phyloP scores from a whole-genome alignment of 179 eudicot genomes.

The Amaranthus tricolor region DNA sequence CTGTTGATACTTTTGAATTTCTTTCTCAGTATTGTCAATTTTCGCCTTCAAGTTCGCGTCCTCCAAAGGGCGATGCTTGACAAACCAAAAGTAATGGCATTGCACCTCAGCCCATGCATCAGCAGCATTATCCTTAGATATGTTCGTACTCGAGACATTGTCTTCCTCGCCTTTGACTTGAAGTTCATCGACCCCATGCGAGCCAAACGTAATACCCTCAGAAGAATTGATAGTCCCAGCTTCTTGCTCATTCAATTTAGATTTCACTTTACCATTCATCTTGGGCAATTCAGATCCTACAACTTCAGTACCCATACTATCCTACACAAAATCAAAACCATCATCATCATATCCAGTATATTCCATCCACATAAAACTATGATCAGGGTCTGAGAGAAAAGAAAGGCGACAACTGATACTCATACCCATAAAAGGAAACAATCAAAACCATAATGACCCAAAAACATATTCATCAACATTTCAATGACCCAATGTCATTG shows the following conservation, averaged over 20 bases:
- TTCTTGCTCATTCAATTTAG: slow-evolving; percentile 34
- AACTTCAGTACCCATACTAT: slow-evolving; percentile 47
- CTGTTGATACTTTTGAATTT: slow-evolving; percentile 45
- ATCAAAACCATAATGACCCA: too few relatives aligned
- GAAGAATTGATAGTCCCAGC: slow-evolving; percentile 35
- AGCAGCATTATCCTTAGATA: slow-evolving; percentile 62
- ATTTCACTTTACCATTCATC: slow-evolving; percentile 39
- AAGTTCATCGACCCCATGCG: slow-evolving; percentile 50
- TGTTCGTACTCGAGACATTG: slow-evolving; percentile 31
- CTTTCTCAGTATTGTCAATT: slow-evolving; percentile 56
- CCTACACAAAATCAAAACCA: slow-evolving; percentile 19
- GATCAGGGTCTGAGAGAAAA: neutral
- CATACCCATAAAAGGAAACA: too few relatives aligned
- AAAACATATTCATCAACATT: neutral
- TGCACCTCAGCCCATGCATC: slow-evolving; percentile 60
- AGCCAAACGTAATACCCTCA: slow-evolving; percentile 58
- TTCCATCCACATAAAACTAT: too few relatives aligned
- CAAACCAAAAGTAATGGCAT: slow-evolving; percentile 57
- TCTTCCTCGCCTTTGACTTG: slow-evolving; percentile 37
- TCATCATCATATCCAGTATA: slow-evolving; percentile 1
- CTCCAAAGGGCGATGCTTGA: slow-evolving; percentile 55
- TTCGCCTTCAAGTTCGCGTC: slow-evolving; percentile 65
- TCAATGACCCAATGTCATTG: too few relatives aligned
- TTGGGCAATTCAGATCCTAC: slow-evolving; percentile 50
- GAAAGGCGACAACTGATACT: too few relatives aligned